phyloP scores from a whole-genome alignment of 176 grass and related monocot species.

The Ensete ventricosum region DNA sequence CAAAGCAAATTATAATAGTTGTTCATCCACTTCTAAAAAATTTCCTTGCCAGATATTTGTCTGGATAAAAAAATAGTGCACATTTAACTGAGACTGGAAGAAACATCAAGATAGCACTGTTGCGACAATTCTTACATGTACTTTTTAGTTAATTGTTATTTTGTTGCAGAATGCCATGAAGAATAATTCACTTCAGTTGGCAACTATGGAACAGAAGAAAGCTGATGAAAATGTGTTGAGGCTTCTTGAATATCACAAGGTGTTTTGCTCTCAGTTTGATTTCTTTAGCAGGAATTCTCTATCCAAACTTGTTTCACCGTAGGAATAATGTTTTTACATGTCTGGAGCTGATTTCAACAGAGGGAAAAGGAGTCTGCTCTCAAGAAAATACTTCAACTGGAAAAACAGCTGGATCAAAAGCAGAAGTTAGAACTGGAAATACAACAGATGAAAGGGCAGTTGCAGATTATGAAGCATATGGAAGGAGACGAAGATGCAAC shows the following conservation, averaged over 20 bases:
- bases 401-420: constrained; percentile 35
- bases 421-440: constrained; percentile 69
- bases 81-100: not conserved
- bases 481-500: constrained; percentile 30
- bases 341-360: constrained; percentile 30
- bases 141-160: constrained; percentile 1
- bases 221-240: constrained; percentile 43
- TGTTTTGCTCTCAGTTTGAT: constrained; percentile 17
- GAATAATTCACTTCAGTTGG: constrained; percentile 46
- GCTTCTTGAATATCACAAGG: constrained; percentile 61
- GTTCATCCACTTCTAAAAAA: not conserved
- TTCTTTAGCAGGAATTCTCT: constrained; percentile 4
- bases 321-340: not conserved
- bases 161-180: constrained; percentile 43
- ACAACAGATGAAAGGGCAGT: constrained; percentile 40
- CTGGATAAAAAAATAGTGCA: not conserved
- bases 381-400: constrained; percentile 30
- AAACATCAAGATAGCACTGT: not conserved
- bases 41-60: not conserved
- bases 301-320: not conserved
- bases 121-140: constrained; percentile 11
- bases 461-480: constrained; percentile 52
- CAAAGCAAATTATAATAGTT: not conserved
- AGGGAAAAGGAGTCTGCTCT: constrained; percentile 41
- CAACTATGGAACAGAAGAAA: constrained; percentile 43